Evolutionary conservation across 805 yeast genomes (phyloP).

Genomic region (Schwanniomyces occidentalis): DNA sequence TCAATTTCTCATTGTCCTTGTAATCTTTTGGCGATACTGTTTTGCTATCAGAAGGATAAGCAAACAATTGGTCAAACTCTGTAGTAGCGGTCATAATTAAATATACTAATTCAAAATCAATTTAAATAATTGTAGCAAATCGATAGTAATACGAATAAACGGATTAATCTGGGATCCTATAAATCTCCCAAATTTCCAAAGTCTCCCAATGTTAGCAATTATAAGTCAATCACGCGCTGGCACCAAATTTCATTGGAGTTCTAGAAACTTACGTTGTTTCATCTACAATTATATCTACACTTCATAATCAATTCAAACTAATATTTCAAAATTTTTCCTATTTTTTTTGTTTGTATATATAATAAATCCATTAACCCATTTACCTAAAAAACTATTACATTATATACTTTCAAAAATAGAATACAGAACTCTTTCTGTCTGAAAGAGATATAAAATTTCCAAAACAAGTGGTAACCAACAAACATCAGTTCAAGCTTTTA

Average conservation of each 20-base stretch:
- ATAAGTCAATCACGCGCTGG: too few species aligned
- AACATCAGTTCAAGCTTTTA: slow-evolving; percentile 2
- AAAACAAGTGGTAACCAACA: slow-evolving; percentile 3
- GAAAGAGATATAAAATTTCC: background rate
- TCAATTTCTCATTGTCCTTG: slow-evolving; percentile 24
- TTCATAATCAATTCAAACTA: slow-evolving; percentile 5
- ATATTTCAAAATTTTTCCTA: slow-evolving; percentile 18
- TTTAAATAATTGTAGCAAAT: too few species aligned
- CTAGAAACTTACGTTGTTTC: too few species aligned
- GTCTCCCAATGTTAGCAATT: too few species aligned
- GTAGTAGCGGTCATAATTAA: slow-evolving; percentile 3
- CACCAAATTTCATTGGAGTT: too few species aligned
- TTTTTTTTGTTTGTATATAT: slow-evolving; percentile 17
- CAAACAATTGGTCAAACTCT: slow-evolving; percentile 13
- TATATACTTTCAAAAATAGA: slow-evolving; percentile 21
- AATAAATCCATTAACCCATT: slow-evolving; percentile 26
- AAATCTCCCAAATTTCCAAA: too few species aligned
- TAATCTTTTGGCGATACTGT: slow-evolving; percentile 30
- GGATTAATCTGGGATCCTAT: too few species aligned
- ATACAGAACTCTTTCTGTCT: slow-evolving; percentile 8
- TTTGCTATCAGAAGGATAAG: slow-evolving; percentile 21
- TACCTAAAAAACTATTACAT: slow-evolving; percentile 19
- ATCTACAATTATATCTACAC: too few species aligned
- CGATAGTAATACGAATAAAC: too few species aligned
- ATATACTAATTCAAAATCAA: too few species aligned